phyloP scores from a whole-genome alignment of 2,329 filamentous ascomycete genomes.

The Ophiostoma himal-ulmi region DNA sequence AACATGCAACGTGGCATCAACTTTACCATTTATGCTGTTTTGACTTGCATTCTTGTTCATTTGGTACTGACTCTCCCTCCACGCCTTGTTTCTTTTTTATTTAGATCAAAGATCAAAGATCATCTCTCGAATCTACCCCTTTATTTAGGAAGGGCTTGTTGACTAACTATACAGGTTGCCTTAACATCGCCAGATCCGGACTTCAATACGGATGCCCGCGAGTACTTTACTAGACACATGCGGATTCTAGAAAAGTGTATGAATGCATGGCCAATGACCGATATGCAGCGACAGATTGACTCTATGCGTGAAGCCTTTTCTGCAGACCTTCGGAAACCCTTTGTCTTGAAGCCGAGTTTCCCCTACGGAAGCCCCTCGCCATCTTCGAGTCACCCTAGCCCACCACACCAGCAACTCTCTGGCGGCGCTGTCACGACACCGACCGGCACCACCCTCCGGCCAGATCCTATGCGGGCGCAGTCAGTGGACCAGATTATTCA shows the following conservation, averaged over 20 bases:
- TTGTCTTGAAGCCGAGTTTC: constrained; percentile 82
- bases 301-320: constrained; percentile 87
- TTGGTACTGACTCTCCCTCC: constrained; percentile 56
- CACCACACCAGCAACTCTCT: constrained; percentile 17
- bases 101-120: background rate
- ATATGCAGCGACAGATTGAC: constrained; percentile 85
- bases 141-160: background rate
- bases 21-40: constrained; percentile 86
- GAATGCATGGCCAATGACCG: constrained; percentile 76
- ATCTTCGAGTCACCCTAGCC: constrained; percentile 29
- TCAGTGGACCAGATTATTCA: constrained; percentile 46
- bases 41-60: constrained; percentile 90
- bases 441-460: constrained; percentile 48
- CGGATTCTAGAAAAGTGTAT: constrained; percentile 82
- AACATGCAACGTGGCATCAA: constrained; percentile 94
- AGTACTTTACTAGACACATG: constrained; percentile 93
- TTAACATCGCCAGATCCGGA: constrained; percentile 90
- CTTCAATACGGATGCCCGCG: constrained; percentile 73
- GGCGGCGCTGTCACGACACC: constrained; percentile 19
- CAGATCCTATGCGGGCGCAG: constrained; percentile 40
- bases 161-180: constrained; percentile 57
- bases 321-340: constrained; percentile 74
- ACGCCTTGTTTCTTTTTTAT: background rate
- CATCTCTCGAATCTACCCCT: background rate
- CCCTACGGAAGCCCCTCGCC: constrained; percentile 74